Conservation (phyloP, 2,329 filamentous ascomycete genomes). For the Verticillium dahliae region DNA sequence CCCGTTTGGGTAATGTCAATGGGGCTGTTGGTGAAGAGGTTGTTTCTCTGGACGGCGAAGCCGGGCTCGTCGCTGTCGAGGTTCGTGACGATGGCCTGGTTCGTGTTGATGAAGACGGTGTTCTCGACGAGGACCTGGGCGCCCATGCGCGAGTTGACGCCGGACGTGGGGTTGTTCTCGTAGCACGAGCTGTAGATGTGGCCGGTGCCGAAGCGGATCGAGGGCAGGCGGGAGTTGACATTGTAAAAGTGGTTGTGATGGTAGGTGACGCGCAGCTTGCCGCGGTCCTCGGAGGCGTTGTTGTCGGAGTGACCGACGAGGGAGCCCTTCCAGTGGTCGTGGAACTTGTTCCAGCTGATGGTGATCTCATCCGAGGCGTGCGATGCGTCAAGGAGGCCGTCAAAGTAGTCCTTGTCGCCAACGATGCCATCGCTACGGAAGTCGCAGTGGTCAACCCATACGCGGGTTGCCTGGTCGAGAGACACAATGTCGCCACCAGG, state of each 20-base stretch:
- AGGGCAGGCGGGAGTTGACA: constrained; percentile 52
- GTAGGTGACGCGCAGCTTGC: constrained; percentile 53
- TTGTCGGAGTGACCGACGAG: constrained; percentile 54
- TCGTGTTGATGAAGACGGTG: constrained; percentile 37
- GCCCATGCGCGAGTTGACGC: constrained; percentile 45
- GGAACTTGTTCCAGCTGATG: constrained; percentile 31
- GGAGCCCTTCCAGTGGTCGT: constrained; percentile 45
- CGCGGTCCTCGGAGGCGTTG: constrained; percentile 50
- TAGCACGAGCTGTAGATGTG: constrained; percentile 40
- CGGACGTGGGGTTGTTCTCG: constrained; percentile 31
- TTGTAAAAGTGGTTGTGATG: constrained; percentile 55
- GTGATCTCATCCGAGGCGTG: constrained; percentile 35
- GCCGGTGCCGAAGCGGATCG: constrained; percentile 54
- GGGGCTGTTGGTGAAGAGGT: constrained; percentile 32
- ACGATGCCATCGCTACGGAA: constrained; percentile 24
- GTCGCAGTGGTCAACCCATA: constrained; percentile 40
- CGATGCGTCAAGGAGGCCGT: constrained; percentile 34
- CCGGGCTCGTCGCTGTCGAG: constrained; percentile 38
- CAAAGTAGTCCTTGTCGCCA: constrained; percentile 33
- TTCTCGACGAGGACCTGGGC: constrained; percentile 45
- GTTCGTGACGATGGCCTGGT: constrained; percentile 30
- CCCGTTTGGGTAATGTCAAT: constrained; percentile 25
- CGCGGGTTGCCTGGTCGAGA: constrained; percentile 36
- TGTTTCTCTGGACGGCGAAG: constrained; percentile 34
- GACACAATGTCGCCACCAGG: constrained; percentile 42